Evolutionary conservation across 2,329 filamentous ascomycete genomes (phyloP).

Genomic region (Incumbomyces delicatus): DNA sequence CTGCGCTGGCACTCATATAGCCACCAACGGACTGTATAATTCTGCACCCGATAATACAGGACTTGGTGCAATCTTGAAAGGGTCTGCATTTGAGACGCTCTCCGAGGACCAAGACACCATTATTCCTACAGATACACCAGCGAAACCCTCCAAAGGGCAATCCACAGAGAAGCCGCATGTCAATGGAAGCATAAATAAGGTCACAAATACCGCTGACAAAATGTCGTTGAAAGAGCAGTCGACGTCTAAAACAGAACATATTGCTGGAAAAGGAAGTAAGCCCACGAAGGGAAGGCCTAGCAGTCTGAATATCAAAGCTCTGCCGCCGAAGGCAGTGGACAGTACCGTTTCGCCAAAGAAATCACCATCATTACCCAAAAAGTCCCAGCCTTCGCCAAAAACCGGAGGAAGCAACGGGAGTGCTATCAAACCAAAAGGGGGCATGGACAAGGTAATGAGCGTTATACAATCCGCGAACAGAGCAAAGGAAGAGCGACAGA

Average conservation of each 20-base stretch:
- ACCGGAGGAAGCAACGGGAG: slow-evolving; percentile 8
- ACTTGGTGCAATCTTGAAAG: slow-evolving; percentile 24
- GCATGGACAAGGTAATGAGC: slow-evolving; percentile 22
- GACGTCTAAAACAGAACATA: neutral
- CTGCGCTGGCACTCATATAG: neutral
- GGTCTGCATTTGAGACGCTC: slow-evolving; percentile 23
- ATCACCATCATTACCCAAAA: slow-evolving; percentile 11
- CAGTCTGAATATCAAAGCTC: neutral
- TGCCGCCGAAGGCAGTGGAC: slow-evolving; percentile 8
- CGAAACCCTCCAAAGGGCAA: slow-evolving; percentile 12
- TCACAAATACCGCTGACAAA: neutral
- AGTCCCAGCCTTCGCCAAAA: slow-evolving; percentile 9
- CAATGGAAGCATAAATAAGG: slow-evolving; percentile 4
- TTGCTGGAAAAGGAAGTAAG: neutral
- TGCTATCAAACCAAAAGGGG: slow-evolving; percentile 13
- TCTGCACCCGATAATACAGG: slow-evolving; percentile 8
- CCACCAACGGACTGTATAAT: neutral
- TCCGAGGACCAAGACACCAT: slow-evolving; percentile 7
- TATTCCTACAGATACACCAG: neutral
- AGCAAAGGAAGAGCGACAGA: slow-evolving; percentile 20
- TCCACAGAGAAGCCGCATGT: slow-evolving; percentile 10
- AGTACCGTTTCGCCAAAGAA: slow-evolving; percentile 7
- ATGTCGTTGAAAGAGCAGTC: neutral
- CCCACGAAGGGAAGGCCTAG: neutral
- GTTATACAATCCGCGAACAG: slow-evolving; percentile 23